A percentile compares a stretch with the other conserved stretches of the same genome.
phyloP scores from a whole-genome alignment of 2,329 filamentous ascomycete genomes.

The Epichloe coenophiala region DNA sequence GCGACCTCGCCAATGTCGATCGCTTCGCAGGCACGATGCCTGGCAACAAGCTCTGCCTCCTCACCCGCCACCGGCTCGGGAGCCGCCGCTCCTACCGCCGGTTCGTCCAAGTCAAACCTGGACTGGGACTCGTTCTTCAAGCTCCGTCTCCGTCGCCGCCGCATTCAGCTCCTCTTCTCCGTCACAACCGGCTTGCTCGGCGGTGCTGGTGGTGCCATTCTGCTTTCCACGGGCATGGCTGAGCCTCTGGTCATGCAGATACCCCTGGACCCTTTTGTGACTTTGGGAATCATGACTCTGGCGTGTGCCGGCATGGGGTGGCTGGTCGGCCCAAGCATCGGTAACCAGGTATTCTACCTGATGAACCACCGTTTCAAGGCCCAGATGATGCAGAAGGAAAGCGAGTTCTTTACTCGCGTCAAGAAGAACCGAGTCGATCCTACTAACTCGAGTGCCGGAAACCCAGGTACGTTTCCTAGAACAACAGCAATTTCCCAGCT shows the following conservation, averaged over 20 bases:
- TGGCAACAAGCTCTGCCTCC: slow-evolving; percentile 7
- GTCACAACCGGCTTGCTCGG: slow-evolving; percentile 48
- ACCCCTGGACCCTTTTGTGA: slow-evolving; percentile 72
- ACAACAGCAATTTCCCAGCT: too few relatives aligned
- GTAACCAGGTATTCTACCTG: slow-evolving; percentile 65
- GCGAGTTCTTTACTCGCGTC: slow-evolving; percentile 82
- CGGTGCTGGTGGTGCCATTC: slow-evolving; percentile 47
- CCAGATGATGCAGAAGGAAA: slow-evolving; percentile 80
- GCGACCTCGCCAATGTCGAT: background rate
- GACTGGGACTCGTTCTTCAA: slow-evolving; percentile 91
- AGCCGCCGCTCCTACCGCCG: slow-evolving; percentile 1
- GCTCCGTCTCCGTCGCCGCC: slow-evolving; percentile 72
- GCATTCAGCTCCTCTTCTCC: slow-evolving; percentile 70
- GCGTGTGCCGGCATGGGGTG: slow-evolving; percentile 72
- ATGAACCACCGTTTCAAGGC: slow-evolving; percentile 56
- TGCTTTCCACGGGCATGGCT: slow-evolving; percentile 57
- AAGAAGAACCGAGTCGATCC: slow-evolving; percentile 90
- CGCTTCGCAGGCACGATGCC: slow-evolving; percentile 7
- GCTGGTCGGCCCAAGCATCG: slow-evolving; percentile 73
- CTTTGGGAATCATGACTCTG: slow-evolving; percentile 67
- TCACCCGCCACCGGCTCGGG: background rate
- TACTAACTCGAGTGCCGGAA: slow-evolving; percentile 72
- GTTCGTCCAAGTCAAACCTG: slow-evolving; percentile 22
- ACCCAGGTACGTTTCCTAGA: slow-evolving; percentile 45
- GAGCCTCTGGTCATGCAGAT: slow-evolving; percentile 59